Conservation (phyloP, 331 rosid genomes). For the Rosa hybrid region DNA sequence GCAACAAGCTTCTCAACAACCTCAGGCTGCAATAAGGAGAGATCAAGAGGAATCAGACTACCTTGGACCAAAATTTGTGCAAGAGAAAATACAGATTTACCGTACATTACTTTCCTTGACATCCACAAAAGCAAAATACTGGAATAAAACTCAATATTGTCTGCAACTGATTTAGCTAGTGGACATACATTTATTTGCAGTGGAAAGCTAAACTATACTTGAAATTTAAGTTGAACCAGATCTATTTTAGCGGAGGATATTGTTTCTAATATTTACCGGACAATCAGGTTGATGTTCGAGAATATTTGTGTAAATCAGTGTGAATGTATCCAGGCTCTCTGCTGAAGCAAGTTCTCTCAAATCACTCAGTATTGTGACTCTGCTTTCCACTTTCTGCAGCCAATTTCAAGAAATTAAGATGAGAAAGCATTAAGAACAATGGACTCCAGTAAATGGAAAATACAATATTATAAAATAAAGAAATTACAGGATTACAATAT, state of each 20-base stretch:
- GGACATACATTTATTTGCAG: constrained; percentile 6
- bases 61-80: not conserved
- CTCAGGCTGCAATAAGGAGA: constrained; percentile 59
- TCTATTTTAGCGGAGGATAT: not conserved
- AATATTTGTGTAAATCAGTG: constrained; percentile 82
- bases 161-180: not conserved
- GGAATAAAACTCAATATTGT: not conserved
- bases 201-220: not conserved
- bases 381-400: constrained; percentile 81
- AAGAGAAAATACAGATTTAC: not conserved
- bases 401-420: constrained; percentile 30
- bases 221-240: constrained; percentile 5
- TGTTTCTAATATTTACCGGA: constrained; percentile 57
- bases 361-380: constrained; percentile 70
- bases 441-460: not conserved
- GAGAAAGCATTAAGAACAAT: constrained; percentile 19
- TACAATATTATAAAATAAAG: not conserved
- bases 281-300: constrained; percentile 97
- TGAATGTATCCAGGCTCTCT: constrained; percentile 84
- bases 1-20: constrained; percentile 96
- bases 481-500: not conserved
- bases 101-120: not conserved
- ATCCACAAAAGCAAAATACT: not conserved
- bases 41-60: not conserved
- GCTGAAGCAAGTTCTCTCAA: constrained; percentile 96